Base-by-base conservation (phyloP, 129 eudicot species). In the Gnaphalium uliginosum region DNA sequence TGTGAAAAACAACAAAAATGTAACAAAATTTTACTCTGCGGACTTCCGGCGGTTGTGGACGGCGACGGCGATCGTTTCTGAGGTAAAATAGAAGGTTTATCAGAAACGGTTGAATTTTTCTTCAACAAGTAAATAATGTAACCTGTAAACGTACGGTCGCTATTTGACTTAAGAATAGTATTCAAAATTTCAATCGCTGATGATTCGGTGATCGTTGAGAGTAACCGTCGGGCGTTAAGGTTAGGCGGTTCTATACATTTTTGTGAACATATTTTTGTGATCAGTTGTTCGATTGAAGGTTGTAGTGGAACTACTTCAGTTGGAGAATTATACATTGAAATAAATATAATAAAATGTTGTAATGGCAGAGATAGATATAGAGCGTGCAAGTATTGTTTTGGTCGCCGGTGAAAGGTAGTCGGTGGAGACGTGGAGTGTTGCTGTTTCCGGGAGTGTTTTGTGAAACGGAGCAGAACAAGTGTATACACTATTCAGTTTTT, bases 141-240 rank as follows among this genome's bases (percentile, higher is more conserved):
- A 5, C 74, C 69, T 1, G 74, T 50, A 72, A 79, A 66, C 8
- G 24, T 19, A 66, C 74, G 83, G 69, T 73, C 56, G 0, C 2
- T 19, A 19, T 15, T 19, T 5, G 78, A 74, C 0, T 10, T 24
- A 46, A 32, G 13, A 13, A 79, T 79, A 66, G 4, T 41, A 21
- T 73, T 79, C 14, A 79, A 50, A 25, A 79, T 73, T 54, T 43
- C 63, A 23, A 66, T 56, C 22, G 83, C 83, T 8, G 78, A 35
- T 37, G 73, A 59, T 56, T 72, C 78, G 4, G 53, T 22, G 74
- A 79, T 26, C 62, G 50, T 33, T 0, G 74, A 21, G 59, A 79
- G 83, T 17, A 7, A 4, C 50, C 69, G 74, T 41, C 73, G 61
- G n/a, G 74, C 60, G 1, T n/a, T 0, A 19, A 66, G 53, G 18